phyloP scores from a whole-genome alignment of 1,284 basidiomycete species.

The Puccinia polysora region DNA sequence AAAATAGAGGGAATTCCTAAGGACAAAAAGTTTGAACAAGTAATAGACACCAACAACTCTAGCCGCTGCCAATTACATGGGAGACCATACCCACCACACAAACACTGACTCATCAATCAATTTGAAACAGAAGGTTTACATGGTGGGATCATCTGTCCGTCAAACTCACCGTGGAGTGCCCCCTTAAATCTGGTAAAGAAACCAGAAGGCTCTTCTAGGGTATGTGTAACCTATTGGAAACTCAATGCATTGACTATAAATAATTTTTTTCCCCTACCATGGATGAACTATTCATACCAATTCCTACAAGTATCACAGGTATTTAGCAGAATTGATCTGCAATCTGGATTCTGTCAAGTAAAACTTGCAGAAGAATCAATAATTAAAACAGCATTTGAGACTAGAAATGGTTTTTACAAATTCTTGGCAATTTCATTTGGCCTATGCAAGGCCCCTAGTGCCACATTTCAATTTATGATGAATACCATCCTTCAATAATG shows the following conservation, averaged over 20 bases:
- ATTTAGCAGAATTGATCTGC: neutral
- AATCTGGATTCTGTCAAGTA: conserved; percentile 7
- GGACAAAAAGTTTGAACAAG: neutral
- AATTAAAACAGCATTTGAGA: conserved; percentile 1
- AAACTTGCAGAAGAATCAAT: neutral
- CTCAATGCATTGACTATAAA: conserved; percentile 5
- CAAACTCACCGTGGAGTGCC: neutral
- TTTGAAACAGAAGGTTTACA: conserved; percentile 7
- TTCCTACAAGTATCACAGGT: neutral
- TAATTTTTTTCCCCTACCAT: conserved; percentile 5
- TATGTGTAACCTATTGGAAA: conserved; percentile 17
- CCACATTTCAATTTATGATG: conserved; percentile 48
- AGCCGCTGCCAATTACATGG: neutral
- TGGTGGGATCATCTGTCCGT: conserved; percentile 1
- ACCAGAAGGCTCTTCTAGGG: neutral
- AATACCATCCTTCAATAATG: neutral
- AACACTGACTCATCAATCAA: conserved; percentile 4
- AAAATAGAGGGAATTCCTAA: neutral
- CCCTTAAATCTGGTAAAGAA: neutral
- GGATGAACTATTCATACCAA: neutral
- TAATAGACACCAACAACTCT: neutral
- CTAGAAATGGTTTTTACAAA: neutral
- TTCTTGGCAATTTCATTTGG: conserved; percentile 41
- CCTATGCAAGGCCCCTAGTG: conserved; percentile 43
- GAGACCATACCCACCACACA: neutral